These are phyloP conservation scores for Oenanthe sinensis DNA, from an alignment of 129 eudicot species.

Conservation along the genomic window DNA sequence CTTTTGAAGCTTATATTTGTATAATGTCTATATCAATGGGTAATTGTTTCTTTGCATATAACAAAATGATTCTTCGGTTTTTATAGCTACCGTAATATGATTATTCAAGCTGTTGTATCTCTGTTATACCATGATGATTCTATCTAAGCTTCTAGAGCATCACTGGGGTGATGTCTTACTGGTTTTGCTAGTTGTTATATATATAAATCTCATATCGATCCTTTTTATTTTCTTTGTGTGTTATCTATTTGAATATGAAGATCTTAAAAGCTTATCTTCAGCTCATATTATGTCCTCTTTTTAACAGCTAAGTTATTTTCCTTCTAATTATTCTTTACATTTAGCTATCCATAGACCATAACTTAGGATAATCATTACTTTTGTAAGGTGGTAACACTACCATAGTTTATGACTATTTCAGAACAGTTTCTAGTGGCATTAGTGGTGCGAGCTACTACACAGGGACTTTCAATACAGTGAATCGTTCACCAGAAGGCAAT, in stretches of 20 bases:
- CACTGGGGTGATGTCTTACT: neutral
- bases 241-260: neutral
- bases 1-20: neutral
- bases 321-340: neutral
- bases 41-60: neutral
- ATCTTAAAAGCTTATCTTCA: neutral
- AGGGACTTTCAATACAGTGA: constrained; percentile 94
- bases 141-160: neutral
- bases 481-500: constrained; percentile 95
- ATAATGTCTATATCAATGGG: neutral
- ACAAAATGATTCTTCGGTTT: neutral
- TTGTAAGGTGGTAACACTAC: constrained; percentile 14
- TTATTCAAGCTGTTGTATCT: neutral
- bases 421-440: constrained; percentile 99
- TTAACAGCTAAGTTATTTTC: neutral
- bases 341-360: neutral
- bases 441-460: constrained; percentile 99
- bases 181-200: neutral
- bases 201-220: neutral
- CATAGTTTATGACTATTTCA: constrained; percentile 42
- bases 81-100: neutral
- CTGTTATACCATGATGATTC: neutral
- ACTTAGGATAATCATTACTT: neutral
- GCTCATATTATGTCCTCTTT: neutral
- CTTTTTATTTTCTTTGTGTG: neutral